These are phyloP conservation scores for Penicillium crustosum DNA, from an alignment of 2,329 filamentous ascomycete species.

Conservation along the genomic window DNA sequence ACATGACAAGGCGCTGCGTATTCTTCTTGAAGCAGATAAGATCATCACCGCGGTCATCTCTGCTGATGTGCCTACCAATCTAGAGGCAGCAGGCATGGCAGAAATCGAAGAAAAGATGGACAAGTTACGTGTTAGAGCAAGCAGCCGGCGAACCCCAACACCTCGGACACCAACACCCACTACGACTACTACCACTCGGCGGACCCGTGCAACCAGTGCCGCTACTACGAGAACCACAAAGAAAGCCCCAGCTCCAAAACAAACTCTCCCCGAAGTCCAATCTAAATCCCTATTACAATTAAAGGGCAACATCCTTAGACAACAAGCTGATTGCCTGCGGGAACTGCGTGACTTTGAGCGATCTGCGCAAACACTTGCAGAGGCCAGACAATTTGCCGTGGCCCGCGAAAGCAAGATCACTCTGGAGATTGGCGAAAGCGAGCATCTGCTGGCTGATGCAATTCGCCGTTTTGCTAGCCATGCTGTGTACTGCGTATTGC, in stretches of 20 bases:
- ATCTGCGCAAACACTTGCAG: constrained; percentile 55
- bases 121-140: constrained; percentile 39
- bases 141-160: constrained; percentile 26
- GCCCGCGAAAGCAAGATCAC: constrained; percentile 64
- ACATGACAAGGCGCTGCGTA: constrained; percentile 49
- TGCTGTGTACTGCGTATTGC: constrained; percentile 82
- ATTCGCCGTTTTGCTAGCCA: constrained; percentile 65
- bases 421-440: constrained; percentile 38
- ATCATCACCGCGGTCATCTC: constrained; percentile 45
- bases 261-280: constrained; percentile 29
- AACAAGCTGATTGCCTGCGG: constrained; percentile 52
- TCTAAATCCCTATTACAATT: constrained; percentile 45
- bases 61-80: constrained; percentile 31
- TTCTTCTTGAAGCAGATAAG: constrained; percentile 51
- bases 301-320: constrained; percentile 51
- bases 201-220: constrained; percentile 33
- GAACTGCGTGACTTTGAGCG: constrained; percentile 54
- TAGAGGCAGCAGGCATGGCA: constrained; percentile 32
- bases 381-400: constrained; percentile 34
- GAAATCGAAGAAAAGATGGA: constrained; percentile 46
- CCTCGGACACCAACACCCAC: constrained; percentile 26
- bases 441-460: constrained; percentile 40
- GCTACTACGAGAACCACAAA: constrained; percentile 24
- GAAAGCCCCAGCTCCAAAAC: constrained; percentile 18
- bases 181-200: constrained; percentile 26